phyloP scores from a whole-genome alignment of 1,284 basidiomycete species.

The Garcileccinum viscosum region DNA sequence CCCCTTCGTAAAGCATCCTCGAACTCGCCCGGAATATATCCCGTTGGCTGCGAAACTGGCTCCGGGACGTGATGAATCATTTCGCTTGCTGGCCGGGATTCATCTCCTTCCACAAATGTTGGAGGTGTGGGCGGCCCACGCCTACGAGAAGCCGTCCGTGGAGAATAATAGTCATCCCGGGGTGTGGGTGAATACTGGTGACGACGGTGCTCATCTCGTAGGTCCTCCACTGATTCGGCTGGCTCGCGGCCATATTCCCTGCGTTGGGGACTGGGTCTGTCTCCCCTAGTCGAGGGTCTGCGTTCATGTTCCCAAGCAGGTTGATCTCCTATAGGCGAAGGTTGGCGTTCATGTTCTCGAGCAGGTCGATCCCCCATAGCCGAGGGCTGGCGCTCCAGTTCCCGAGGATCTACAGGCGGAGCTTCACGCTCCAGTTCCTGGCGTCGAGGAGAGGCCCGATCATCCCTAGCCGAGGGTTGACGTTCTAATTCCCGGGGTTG shows the following conservation, averaged over 20 bases:
- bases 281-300: background rate
- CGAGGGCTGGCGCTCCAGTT: slow-evolving; percentile 3
- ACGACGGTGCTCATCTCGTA: slow-evolving; percentile 14
- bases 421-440: background rate
- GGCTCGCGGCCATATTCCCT: background rate
- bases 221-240: slow-evolving; percentile 10
- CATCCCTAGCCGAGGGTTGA: background rate
- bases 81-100: slow-evolving; percentile 29
- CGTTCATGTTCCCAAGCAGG: background rate
- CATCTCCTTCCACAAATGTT: slow-evolving; percentile 25
- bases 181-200: slow-evolving; percentile 24
- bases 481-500: background rate
- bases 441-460: background rate
- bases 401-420: background rate
- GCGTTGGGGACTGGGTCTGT: background rate
- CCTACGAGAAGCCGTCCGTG: slow-evolving; percentile 9
- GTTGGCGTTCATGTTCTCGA: background rate
- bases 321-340: background rate
- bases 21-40: slow-evolving; percentile 25
- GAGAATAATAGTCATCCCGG: slow-evolving; percentile 9
- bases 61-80: slow-evolving; percentile 33
- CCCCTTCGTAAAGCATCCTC: slow-evolving; percentile 59
- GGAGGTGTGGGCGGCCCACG: slow-evolving; percentile 22
- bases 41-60: slow-evolving; percentile 14
- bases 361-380: background rate